These are phyloP conservation scores for Biscogniauxia sp. DNA, from an alignment of 2,329 filamentous ascomycete species.

Conservation along the genomic window DNA sequence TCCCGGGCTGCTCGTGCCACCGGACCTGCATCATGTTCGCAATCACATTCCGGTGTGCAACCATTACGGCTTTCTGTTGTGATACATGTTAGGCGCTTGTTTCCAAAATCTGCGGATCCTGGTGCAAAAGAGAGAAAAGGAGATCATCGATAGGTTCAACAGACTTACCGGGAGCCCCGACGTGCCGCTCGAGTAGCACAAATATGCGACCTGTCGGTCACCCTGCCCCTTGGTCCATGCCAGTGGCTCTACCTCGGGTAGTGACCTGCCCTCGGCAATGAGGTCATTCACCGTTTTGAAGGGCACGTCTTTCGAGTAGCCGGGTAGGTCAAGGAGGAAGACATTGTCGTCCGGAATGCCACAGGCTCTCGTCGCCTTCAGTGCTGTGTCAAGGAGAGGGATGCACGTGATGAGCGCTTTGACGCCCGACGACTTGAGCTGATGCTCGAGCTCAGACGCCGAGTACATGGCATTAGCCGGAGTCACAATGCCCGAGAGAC, in stretches of 20 bases:
- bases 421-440: constrained; percentile 62
- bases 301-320: constrained; percentile 38
- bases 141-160: too few relatives aligned
- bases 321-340: constrained; percentile 56
- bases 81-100: background rate
- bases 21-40: constrained; percentile 65
- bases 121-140: too few relatives aligned
- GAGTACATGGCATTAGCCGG: constrained; percentile 72
- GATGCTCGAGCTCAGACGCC: constrained; percentile 62
- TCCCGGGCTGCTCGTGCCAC: constrained; percentile 38
- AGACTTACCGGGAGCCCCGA: constrained; percentile 63
- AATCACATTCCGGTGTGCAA: constrained; percentile 72
- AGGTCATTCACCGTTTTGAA: constrained; percentile 64
- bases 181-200: constrained; percentile 73
- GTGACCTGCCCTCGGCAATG: constrained; percentile 53
- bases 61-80: constrained; percentile 71
- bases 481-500: constrained; percentile 64
- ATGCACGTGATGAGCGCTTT: constrained; percentile 68
- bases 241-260: constrained; percentile 49
- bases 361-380: constrained; percentile 59
- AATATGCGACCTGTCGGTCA: constrained; percentile 62
- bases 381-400: constrained; percentile 58
- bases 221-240: constrained; percentile 59
- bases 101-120: too few relatives aligned
- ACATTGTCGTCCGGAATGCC: constrained; percentile 61